Evolutionary conservation across 2,329 filamentous ascomycete species (phyloP).

Genomic region (Pseudofabraea citricarpa): DNA sequence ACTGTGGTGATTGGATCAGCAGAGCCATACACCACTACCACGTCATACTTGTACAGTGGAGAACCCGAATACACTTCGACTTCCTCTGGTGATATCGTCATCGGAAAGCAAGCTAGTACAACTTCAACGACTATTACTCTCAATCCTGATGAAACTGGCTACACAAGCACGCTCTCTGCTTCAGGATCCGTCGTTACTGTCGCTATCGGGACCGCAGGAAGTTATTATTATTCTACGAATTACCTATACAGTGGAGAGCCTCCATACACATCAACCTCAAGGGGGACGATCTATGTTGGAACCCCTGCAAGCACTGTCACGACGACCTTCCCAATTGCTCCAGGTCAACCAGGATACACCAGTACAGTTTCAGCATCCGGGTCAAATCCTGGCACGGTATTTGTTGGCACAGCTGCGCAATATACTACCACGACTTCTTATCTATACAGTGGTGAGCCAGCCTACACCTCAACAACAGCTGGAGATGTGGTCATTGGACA

Average conservation of each 20-base stretch:
- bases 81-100: neutral
- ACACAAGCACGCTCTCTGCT: neutral
- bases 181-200: neutral
- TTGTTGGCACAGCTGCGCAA: neutral
- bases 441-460: neutral
- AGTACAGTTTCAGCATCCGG: neutral
- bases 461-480: neutral
- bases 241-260: neutral
- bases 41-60: neutral
- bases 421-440: neutral
- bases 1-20: neutral
- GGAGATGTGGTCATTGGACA: neutral
- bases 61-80: neutral
- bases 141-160: neutral
- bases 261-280: neutral
- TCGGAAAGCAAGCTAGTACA: neutral
- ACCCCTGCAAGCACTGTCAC: neutral
- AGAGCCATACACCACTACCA: neutral
- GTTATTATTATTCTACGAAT: neutral
- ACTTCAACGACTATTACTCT: neutral
- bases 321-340: neutral
- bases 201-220: neutral
- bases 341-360: neutral
- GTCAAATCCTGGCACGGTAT: neutral
- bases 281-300: neutral